Percentiles rank a stretch among this genome's conserved stretches.
phyloP scores from a whole-genome alignment of 1,139 yeast genomes.

The Taiozyma sp. region DNA sequence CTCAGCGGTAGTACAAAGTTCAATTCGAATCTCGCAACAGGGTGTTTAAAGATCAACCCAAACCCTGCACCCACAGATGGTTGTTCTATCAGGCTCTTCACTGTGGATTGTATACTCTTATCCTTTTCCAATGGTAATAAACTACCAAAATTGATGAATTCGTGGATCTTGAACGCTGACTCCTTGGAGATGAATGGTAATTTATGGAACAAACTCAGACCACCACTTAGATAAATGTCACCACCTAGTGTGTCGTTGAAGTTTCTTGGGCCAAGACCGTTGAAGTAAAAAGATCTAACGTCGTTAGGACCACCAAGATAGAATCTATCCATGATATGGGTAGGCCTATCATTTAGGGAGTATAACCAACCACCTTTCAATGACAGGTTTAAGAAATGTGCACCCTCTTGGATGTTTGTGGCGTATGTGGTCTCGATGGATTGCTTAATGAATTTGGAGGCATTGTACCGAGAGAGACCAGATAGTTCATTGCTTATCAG shows the following conservation, averaged over 20 bases:
- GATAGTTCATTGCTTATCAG: conserved; percentile 55
- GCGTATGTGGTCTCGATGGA: conserved; percentile 46
- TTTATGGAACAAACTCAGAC: conserved; percentile 59
- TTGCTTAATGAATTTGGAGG: conserved; percentile 38
- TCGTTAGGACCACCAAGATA: conserved; percentile 79
- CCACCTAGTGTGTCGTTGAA: conserved; percentile 65
- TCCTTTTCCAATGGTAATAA: conserved; percentile 41
- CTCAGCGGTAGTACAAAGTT: conserved; percentile 77
- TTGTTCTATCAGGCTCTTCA: conserved; percentile 29
- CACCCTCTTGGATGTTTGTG: conserved; percentile 24
- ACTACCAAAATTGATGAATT: conserved; percentile 71
- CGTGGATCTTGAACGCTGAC: conserved; percentile 64
- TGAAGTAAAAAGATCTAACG: conserved; percentile 66
- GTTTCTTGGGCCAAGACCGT: conserved; percentile 84
- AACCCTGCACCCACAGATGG: conserved; percentile 62
- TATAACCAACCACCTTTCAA: conserved; percentile 48
- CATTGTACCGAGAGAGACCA: conserved; percentile 31
- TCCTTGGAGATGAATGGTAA: conserved; percentile 54
- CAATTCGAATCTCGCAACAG: conserved; percentile 86
- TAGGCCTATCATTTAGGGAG: conserved; percentile 27
- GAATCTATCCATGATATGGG: conserved; percentile 38
- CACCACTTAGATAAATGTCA: conserved; percentile 65
- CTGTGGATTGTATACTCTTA: conserved; percentile 18
- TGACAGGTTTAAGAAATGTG: conserved; percentile 33
- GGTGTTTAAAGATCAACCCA: conserved; percentile 80